Evolutionary conservation across 169 alveolate genomes (phyloP), one percentile per base, ranked within the genome.

Genomic region (Plasmodium adleri): DNA sequence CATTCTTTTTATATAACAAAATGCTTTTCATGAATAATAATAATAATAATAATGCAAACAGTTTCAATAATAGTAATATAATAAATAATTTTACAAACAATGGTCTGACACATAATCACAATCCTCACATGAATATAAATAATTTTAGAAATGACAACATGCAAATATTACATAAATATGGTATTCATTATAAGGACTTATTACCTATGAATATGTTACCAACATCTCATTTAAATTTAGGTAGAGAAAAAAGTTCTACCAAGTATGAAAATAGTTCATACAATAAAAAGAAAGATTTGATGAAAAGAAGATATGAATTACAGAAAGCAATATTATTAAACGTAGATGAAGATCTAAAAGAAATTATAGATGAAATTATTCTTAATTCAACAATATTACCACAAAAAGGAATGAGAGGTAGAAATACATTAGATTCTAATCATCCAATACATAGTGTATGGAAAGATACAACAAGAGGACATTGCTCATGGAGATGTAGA

Each of bases 401-500:
- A 22, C 93, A 78, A 89, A 94, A 92, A 75, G 94, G 92, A 47
- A 59, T 93, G 24, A 78, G 75, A 50, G 96, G 95, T 10, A 94
- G 92, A 66, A 88, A 90, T 88, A 70, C 96, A 24, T 71, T 94
- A 13, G 96, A 92, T 86, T 75, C 66, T 50, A 90, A 92, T 74
- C 96, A 94, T 56, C 96, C 96, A 17, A 94, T 94, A 13, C 96
- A 94, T 71, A 92, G 96, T 39, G 96, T 94, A 13, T 94, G 96
- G 96, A 67, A 94, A 43, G 96, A 94, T 70, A 75, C 93, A 17
- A 89, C 91, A 70, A 66, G 96, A 45, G 96, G 96, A 8, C 94
- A 94, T 87, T 94, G 94, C 80, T 88, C 94, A 49, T 94, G 96
- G 96, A 74, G 96, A 47, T 94, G 96, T 47, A 63, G 96, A 49